Evolutionary conservation across 2,329 filamentous ascomycete species (phyloP).

Genomic region (Clonostachys chloroleuca): DNA sequence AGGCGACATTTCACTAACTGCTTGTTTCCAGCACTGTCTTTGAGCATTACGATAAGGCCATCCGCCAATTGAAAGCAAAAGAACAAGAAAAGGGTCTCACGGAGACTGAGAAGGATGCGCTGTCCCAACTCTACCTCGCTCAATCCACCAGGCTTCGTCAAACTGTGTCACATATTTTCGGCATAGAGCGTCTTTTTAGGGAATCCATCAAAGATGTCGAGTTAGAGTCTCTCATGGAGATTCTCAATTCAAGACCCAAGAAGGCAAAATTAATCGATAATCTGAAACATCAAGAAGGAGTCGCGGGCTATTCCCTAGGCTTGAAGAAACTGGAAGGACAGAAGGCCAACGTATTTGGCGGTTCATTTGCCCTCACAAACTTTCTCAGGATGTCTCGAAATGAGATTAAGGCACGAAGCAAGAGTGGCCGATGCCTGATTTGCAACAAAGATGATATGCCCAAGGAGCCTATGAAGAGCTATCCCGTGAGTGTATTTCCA

Average conservation of each 20-base stretch:
- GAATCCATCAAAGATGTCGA: not conserved
- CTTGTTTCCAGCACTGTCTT: too few species aligned
- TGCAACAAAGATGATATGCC: too few species aligned
- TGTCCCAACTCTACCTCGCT: not conserved
- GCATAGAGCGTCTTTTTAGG: conserved; percentile 16
- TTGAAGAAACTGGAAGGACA: conserved; percentile 4
- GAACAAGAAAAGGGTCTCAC: not conserved
- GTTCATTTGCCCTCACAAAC: conserved; percentile 6
- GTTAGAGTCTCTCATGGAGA: not conserved
- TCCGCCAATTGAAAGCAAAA: too few species aligned
- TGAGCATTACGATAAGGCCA: too few species aligned
- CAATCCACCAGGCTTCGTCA: conserved; percentile 8
- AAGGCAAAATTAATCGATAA: not conserved
- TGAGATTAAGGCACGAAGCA: conserved; percentile 9
- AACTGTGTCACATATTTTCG: conserved; percentile 16
- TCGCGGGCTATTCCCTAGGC: conserved; percentile 6
- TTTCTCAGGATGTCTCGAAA: conserved; percentile 8
- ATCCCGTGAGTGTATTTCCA: too few species aligned
- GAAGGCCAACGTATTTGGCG: conserved; percentile 8
- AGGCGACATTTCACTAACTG: too few species aligned
- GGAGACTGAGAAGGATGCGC: not conserved
- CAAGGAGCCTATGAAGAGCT: too few species aligned
- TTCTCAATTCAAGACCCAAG: not conserved
- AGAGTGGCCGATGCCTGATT: not conserved
- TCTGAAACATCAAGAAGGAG: not conserved